Evolutionary conservation across 495 filamentous ascomycete genomes (phyloP).

Genomic region (Sphaerosporella brunnea): DNA sequence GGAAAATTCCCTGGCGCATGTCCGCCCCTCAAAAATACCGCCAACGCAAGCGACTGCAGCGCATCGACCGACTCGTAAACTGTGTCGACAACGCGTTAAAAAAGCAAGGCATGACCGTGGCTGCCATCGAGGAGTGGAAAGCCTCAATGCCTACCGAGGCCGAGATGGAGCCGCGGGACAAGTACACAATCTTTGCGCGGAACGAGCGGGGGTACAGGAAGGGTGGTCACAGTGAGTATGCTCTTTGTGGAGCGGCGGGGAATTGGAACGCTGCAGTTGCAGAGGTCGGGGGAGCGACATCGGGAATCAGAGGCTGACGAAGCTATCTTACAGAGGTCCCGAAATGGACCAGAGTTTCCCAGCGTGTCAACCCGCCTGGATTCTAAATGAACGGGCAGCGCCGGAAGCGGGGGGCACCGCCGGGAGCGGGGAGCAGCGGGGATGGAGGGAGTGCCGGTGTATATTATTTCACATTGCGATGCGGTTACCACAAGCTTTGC

Average conservation of each 20-base stretch:
- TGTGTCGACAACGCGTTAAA: constrained; percentile 56
- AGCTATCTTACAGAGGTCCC: constrained; percentile 54
- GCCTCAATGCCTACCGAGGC: constrained; percentile 85
- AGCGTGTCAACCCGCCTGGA: constrained; percentile 82
- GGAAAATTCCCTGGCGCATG: constrained; percentile 97
- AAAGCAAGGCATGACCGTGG: constrained; percentile 48
- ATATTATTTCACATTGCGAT: no score
- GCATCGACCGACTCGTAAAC: constrained; percentile 67
- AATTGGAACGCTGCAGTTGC: no score
- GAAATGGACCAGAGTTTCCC: constrained; percentile 90
- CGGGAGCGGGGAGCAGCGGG: no score
- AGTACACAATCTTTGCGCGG: constrained; percentile 94
- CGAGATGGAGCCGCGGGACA: constrained; percentile 92
- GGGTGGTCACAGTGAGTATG: constrained; percentile 76
- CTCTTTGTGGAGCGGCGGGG: neutral
- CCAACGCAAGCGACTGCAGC: constrained; percentile 67
- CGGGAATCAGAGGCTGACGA: constrained; percentile 22
- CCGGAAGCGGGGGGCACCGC: no score
- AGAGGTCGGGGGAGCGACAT: no score
- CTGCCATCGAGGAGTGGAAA: constrained; percentile 73
- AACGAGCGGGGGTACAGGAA: constrained; percentile 93
- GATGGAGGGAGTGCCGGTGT: neutral
- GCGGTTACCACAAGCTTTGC: no score
- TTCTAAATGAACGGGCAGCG: constrained; percentile 41
- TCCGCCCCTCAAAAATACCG: constrained; percentile 77